phyloP scores from a whole-genome alignment of 2,329 filamentous ascomycete genomes.

The Paraphoma chrysanthemicola region DNA sequence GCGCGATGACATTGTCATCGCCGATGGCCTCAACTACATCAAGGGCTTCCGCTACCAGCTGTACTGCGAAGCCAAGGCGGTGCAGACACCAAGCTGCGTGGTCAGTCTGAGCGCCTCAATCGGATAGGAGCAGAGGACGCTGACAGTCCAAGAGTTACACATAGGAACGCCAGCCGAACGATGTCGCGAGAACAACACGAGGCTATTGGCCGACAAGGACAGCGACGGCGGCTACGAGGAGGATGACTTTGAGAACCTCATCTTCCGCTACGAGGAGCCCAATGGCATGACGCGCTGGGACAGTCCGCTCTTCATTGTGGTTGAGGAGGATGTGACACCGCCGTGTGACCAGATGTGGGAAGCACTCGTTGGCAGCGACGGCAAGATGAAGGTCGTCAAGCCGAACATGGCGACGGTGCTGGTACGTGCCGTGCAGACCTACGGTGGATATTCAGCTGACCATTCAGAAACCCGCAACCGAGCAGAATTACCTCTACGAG shows the following conservation, averaged over 20 bases:
- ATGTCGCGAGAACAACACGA: conserved; percentile 66
- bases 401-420: conserved; percentile 79
- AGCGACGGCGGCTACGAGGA: conserved; percentile 58
- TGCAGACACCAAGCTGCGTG: conserved; percentile 77
- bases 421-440: conserved; percentile 41
- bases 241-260: conserved; percentile 77
- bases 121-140: conserved; percentile 7
- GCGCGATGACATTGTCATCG: conserved; percentile 76
- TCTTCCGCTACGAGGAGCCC: conserved; percentile 85
- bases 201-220: conserved; percentile 55
- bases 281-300: conserved; percentile 88
- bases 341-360: conserved; percentile 78
- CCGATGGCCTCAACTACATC: conserved; percentile 86
- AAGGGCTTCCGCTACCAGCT: conserved; percentile 90
- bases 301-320: conserved; percentile 78
- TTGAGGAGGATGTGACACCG: conserved; percentile 75
- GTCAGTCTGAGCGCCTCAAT: conserved; percentile 51
- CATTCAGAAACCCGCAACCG: conserved; percentile 62
- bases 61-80: conserved; percentile 82
- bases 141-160: conserved; percentile 59
- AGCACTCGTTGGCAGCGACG: conserved; percentile 65
- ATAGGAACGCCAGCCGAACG: conserved; percentile 63
- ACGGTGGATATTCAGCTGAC: conserved; percentile 2
- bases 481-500: conserved; percentile 78
- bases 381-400: conserved; percentile 70